These are phyloP conservation scores for Brassica balearica DNA, from an alignment of 441 rosid species.

Conservation along the genomic window DNA sequence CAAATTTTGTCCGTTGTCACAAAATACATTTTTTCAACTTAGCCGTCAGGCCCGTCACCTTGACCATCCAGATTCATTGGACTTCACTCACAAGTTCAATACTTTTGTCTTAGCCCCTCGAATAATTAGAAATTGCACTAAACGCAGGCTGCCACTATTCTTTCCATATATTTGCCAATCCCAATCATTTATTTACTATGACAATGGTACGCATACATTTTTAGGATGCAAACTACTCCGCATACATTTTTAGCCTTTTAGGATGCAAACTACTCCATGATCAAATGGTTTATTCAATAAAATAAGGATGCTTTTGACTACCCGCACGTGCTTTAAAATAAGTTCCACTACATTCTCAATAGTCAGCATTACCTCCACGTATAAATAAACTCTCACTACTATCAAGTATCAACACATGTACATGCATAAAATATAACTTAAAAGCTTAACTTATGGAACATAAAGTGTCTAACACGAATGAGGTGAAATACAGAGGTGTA, in stretches of 20 bases:
- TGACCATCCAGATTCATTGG: conserved; percentile 48
- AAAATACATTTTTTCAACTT: conserved; percentile 28
- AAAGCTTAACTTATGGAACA: conserved; percentile 30
- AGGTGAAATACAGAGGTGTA: conserved; percentile 66
- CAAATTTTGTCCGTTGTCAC: conserved; percentile 27
- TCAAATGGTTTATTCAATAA: background rate
- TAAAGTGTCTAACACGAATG: conserved; percentile 33
- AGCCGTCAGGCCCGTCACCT: conserved; percentile 41
- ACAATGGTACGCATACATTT: background rate
- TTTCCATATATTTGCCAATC: background rate
- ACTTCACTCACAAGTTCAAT: conserved; percentile 15
- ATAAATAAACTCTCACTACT: conserved; percentile 26
- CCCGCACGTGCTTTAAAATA: conserved; percentile 36
- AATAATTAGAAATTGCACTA: background rate
- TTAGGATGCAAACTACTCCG: too few relatives aligned
- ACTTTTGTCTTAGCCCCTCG: conserved; percentile 29
- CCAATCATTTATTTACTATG: conserved; percentile 6
- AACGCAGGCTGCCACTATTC: background rate
- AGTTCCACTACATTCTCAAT: conserved; percentile 33
- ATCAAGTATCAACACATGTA: conserved; percentile 27
- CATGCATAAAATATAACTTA: conserved; percentile 22
- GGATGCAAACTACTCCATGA: background rate
- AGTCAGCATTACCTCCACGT: conserved; percentile 34
- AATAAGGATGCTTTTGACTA: conserved; percentile 37
- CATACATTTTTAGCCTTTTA: background rate